Percentiles rank a stretch among this genome's conserved stretches.
phyloP scores from a whole-genome alignment of 352 stramenopile genomes.

The Sclerospora graminicola region DNA sequence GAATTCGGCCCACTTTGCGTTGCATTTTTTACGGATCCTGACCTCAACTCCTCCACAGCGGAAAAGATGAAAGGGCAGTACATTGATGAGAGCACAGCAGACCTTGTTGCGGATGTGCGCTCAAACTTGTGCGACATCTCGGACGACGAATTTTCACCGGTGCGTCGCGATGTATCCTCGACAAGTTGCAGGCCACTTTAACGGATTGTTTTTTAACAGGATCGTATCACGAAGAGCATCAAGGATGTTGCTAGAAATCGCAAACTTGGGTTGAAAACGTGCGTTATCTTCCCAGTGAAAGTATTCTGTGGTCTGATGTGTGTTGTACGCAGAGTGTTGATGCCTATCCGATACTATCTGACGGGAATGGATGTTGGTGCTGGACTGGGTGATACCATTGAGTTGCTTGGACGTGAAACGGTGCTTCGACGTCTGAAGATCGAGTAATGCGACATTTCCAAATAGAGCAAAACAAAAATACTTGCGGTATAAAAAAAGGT shows the following conservation, averaged over 20 bases:
- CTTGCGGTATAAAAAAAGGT: too few relatives aligned
- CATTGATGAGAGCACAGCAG: slow-evolving; percentile 47
- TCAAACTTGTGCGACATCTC: slow-evolving; percentile 34
- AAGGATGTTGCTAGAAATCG: slow-evolving; percentile 65
- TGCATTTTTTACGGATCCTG: slow-evolving; percentile 53
- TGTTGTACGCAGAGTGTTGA: slow-evolving; percentile 49
- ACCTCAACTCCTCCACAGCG: slow-evolving; percentile 41
- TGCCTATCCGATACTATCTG: slow-evolving; percentile 80
- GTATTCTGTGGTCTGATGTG: not conserved
- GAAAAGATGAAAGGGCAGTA: slow-evolving; percentile 65
- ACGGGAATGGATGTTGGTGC: slow-evolving; percentile 82
- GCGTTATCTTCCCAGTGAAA: slow-evolving; percentile 8
- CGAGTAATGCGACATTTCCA: slow-evolving; percentile 3
- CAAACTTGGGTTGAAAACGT: slow-evolving; percentile 80
- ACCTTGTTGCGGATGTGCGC: slow-evolving; percentile 43
- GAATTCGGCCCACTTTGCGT: slow-evolving; percentile 74
- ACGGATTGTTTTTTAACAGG: slow-evolving; percentile 20
- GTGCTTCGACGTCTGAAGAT: slow-evolving; percentile 36
- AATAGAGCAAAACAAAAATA: slow-evolving; percentile 3
- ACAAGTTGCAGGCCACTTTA: not conserved
- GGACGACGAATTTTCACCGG: slow-evolving; percentile 58
- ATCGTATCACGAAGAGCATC: slow-evolving; percentile 66
- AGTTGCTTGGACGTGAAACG: slow-evolving; percentile 55
- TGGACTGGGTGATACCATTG: slow-evolving; percentile 72
- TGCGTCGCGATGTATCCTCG: slow-evolving; percentile 8